phyloP scores from a whole-genome alignment of 768 basidiomycete genomes.

The Mycena vitilis region DNA sequence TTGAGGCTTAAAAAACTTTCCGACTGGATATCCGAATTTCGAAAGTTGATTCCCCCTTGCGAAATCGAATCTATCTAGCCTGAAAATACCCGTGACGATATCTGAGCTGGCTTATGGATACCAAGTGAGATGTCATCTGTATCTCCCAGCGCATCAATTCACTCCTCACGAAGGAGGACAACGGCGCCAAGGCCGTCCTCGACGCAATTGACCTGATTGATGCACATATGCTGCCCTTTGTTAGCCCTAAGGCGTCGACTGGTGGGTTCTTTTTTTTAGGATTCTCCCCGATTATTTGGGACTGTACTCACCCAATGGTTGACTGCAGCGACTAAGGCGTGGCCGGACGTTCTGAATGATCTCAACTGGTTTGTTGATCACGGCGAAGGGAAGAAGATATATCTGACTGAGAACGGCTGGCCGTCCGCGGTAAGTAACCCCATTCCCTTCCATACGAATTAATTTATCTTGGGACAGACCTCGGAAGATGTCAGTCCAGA shows the following conservation, averaged over 20 bases:
- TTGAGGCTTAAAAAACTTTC: too few relatives aligned
- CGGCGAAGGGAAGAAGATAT: conserved; percentile 78
- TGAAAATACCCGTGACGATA: conserved; percentile 77
- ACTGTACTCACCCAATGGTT: too few relatives aligned
- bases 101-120: conserved; percentile 75
- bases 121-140: conserved; percentile 41
- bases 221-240: conserved; percentile 80
- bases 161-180: conserved; percentile 45
- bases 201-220: conserved; percentile 73
- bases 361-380: conserved; percentile 75
- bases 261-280: conserved; percentile 55
- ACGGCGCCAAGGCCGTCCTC: conserved; percentile 66
- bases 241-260: conserved; percentile 64
- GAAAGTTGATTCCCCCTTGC: too few relatives aligned
- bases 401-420: conserved; percentile 73
- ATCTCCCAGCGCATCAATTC: background rate
- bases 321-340: conserved; percentile 63
- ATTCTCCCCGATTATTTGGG: too few relatives aligned
- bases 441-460: background rate
- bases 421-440: conserved; percentile 57
- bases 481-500: conserved; percentile 77
- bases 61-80: conserved; percentile 59
- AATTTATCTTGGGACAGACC: background rate
- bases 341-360: conserved; percentile 71
- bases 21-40: too few relatives aligned